Percentiles rank a stretch among this genome's conserved stretches.
These are phyloP conservation scores for Curvularia sp. DNA, from an alignment of 2,329 filamentous ascomycete species.

Conservation along the genomic window DNA sequence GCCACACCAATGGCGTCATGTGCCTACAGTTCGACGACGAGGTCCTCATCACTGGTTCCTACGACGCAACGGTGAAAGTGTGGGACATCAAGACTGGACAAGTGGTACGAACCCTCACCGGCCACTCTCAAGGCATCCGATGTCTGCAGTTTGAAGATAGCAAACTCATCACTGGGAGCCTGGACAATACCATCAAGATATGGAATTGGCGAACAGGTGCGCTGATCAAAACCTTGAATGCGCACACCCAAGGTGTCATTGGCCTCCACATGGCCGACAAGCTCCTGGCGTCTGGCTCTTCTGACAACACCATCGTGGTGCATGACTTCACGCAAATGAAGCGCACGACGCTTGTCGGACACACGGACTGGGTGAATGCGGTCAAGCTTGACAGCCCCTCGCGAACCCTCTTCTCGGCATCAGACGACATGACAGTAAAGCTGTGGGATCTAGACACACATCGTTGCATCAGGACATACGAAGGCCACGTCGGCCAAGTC, in stretches of 20 bases:
- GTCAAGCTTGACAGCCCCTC: slow-evolving; percentile 84
- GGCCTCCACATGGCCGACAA: slow-evolving; percentile 86
- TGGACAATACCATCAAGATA: slow-evolving; percentile 86
- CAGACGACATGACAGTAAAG: slow-evolving; percentile 89
- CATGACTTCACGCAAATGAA: slow-evolving; percentile 90
- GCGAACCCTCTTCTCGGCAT: slow-evolving; percentile 88
- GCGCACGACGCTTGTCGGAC: slow-evolving; percentile 79
- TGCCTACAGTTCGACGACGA: slow-evolving; percentile 83
- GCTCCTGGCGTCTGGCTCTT: slow-evolving; percentile 85
- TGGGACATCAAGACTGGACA: slow-evolving; percentile 92
- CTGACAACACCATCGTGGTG: slow-evolving; percentile 88
- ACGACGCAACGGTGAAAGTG: slow-evolving; percentile 93
- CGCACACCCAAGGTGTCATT: slow-evolving; percentile 83
- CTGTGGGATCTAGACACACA: slow-evolving; percentile 92
- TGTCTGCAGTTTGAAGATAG: slow-evolving; percentile 92
- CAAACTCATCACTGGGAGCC: slow-evolving; percentile 87
- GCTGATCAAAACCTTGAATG: slow-evolving; percentile 79
- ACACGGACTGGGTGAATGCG: slow-evolving; percentile 96
- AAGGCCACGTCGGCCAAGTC: slow-evolving; percentile 92
- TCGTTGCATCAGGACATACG: slow-evolving; percentile 76
- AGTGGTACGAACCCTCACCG: slow-evolving; percentile 81
- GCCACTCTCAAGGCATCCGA: slow-evolving; percentile 83
- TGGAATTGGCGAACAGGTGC: slow-evolving; percentile 97
- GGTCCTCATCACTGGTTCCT: slow-evolving; percentile 90
- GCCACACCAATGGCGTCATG: slow-evolving; percentile 88